Base-by-base conservation (phyloP, 257 asterid species). In the Plectranthus barbatus region DNA sequence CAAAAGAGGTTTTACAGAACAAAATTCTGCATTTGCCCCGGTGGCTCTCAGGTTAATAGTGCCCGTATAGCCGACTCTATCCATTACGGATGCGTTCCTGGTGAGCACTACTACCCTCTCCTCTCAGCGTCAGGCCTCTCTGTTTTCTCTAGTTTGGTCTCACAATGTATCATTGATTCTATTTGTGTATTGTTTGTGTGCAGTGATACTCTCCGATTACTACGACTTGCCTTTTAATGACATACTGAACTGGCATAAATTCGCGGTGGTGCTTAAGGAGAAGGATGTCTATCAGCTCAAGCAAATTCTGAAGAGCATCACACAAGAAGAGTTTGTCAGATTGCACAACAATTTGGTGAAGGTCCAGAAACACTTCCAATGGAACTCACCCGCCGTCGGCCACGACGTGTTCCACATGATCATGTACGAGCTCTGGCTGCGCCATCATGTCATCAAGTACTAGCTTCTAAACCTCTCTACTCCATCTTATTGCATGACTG, bases 31-130 rank as follows among this genome's bases (percentile, higher is more conserved):
- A 84, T 93, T 67, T 93, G 99, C 79, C 99, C 99, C 14, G 97
- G 99, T 72, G 99, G 97, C 74, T 93, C 99, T 71, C 99, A 93
- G 81, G 99, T 93, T 77, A 93, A 93, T 71, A 93, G 99, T 72
- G 99, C 97, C 64, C 96, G 99, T 56, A 81, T 93, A 73, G 74
- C 99, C 67, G 99, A 93, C 78, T 90, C 99, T 31, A 90, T 93
- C 71, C 99, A 93, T 74, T 93, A 93, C 31, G 99, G 97, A 72
- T 93, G 99, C 74, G 56, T 87, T 70, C 99, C 99, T 67, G 99
- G 99, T 93, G 72, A 83, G 83, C n/a, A 53, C 74, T 70, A 14
- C 42, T 69, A 49, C 62, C 61, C 42, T 7, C 34, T 46, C 41
- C 49, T 63, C n/a, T n/a, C n/a, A n/a, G n/a, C n/a, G n/a, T n/a